phyloP scores from a whole-genome alignment of 495 filamentous ascomycete species.

The Chaetomium fimeti region DNA sequence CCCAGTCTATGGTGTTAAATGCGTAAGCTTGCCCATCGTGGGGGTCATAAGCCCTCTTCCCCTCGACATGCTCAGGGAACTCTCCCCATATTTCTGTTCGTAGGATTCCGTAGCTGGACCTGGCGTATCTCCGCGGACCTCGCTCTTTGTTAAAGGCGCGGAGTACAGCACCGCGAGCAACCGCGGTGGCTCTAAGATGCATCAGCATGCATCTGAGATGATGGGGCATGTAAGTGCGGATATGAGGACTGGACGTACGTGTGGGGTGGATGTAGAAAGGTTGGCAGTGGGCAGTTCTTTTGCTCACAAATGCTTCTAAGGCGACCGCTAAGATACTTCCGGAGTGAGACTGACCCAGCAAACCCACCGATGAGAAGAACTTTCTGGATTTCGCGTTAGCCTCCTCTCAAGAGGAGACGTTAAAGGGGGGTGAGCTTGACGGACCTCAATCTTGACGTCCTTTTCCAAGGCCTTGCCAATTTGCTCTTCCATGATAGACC shows the following conservation, averaged over 20 bases:
- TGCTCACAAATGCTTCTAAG: conserved; percentile 5
- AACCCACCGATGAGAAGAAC: conserved; percentile 39
- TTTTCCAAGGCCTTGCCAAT: conserved; percentile 15
- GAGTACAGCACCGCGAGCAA: conserved; percentile 35
- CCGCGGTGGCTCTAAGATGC: conserved; percentile 26
- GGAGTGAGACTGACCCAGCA: conserved; percentile 30
- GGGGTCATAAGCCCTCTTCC: conserved; percentile 7
- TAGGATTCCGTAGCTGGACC: conserved; percentile 37
- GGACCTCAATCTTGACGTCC: conserved; percentile 15
- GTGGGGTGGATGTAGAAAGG: conserved; percentile 15
- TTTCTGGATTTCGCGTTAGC: conserved; percentile 23
- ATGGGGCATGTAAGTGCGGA: background rate
- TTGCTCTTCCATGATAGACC: conserved; percentile 17
- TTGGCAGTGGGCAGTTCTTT: conserved; percentile 10
- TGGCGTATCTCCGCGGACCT: conserved; percentile 26
- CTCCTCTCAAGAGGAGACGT: background rate
- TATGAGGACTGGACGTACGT: background rate
- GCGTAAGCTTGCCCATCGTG: conserved; percentile 20
- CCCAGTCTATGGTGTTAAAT: conserved; percentile 24
- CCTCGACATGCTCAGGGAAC: conserved; percentile 25
- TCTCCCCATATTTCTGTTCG: conserved; percentile 23
- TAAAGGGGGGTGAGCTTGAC: background rate
- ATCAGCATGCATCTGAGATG: conserved; percentile 6
- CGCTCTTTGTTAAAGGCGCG: conserved; percentile 29
- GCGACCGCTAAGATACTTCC: conserved; percentile 19